Evolutionary conservation across 768 basidiomycete species (phyloP).

Genomic region (Rhodotorula graminis): DNA sequence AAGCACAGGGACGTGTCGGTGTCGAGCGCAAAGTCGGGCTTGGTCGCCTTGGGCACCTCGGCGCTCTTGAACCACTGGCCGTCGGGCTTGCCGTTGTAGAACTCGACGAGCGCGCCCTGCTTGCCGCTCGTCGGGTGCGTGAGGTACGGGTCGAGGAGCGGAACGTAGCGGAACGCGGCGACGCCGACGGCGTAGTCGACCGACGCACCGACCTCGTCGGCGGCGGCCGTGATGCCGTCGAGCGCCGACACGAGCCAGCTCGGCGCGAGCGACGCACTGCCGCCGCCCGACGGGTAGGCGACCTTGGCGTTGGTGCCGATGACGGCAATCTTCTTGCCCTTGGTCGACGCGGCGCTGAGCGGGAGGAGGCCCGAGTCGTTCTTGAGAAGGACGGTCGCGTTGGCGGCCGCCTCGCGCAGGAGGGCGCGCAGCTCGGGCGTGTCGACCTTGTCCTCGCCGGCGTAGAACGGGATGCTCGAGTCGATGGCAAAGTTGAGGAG

Average conservation of each 20-base stretch:
- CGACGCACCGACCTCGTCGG: conserved; percentile 38
- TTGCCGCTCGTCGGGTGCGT: background rate
- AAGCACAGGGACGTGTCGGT: conserved; percentile 14
- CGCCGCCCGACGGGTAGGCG: conserved; percentile 45
- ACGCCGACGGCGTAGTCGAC: conserved; percentile 31
- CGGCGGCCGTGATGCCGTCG: conserved; percentile 44
- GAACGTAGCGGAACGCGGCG: conserved; percentile 34
- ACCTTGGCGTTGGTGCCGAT: conserved; percentile 47
- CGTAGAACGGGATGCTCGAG: conserved; percentile 59
- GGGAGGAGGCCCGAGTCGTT: conserved; percentile 46
- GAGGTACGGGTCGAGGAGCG: conserved; percentile 31
- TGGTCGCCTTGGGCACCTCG: background rate
- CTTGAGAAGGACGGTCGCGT: conserved; percentile 54
- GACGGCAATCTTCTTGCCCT: conserved; percentile 39
- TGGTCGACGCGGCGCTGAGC: conserved; percentile 42
- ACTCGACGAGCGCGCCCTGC: conserved; percentile 26
- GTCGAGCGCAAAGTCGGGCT: conserved; percentile 2
- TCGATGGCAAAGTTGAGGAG: conserved; percentile 53
- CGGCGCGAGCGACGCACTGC: conserved; percentile 46
- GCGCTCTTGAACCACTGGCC: background rate
- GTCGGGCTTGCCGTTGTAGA: conserved; percentile 25
- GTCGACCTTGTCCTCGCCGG: conserved; percentile 51
- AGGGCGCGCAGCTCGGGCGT: conserved; percentile 50
- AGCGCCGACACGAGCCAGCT: conserved; percentile 47
- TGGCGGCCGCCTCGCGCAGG: conserved; percentile 50